Base-by-base conservation (phyloP, 257 asterid species). In the Ocimum tenuiflorum region DNA sequence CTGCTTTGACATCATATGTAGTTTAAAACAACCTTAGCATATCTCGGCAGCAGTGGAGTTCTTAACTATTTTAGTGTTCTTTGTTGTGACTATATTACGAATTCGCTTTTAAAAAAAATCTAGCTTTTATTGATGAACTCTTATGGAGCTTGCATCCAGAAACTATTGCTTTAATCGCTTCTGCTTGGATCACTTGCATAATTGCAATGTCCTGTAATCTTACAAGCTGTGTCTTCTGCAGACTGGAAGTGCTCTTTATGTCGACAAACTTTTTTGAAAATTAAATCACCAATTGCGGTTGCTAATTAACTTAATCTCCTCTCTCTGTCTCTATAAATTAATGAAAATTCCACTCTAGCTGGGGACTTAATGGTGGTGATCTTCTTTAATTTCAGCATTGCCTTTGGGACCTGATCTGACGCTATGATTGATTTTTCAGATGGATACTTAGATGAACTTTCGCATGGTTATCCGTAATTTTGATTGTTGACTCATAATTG, bases 101-200 rank as follows among this genome's bases (percentile, higher is more conserved):
- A 50, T 49, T 53, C 20, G 11, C n/a, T 73, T n/a, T n/a, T 50
- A 27, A 4, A 23, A 31, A 63, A 1, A 48, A 49, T 60, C 36
- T 38, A 22, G 24, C 14, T 48, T 48, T n/a, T 14, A 6, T 19
- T 58, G 36, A 48, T 65, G 49, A 73, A 43, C 10, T 60, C 46
- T 42, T 59, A 31, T 22, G 35, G 23, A 43, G 67, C 67, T 55
- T 65, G 67, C 50, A 65, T 38, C 43, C 38, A 58, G 48, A 27
- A 27, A 27, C n/a, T n/a, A n/a, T n/a, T n/a, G n/a, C n/a, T n/a
- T n/a, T n/a, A n/a, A n/a, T n/a, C n/a, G n/a, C n/a, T n/a, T n/a
- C n/a, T n/a, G n/a, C n/a, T n/a, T n/a, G n/a, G n/a, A n/a, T n/a
- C n/a, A n/a, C n/a, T n/a, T n/a, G 31, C 31, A n/a, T 23, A n/a